phyloP scores from a whole-genome alignment of 2,329 filamentous ascomycete species.

The Fusarium redolens region DNA sequence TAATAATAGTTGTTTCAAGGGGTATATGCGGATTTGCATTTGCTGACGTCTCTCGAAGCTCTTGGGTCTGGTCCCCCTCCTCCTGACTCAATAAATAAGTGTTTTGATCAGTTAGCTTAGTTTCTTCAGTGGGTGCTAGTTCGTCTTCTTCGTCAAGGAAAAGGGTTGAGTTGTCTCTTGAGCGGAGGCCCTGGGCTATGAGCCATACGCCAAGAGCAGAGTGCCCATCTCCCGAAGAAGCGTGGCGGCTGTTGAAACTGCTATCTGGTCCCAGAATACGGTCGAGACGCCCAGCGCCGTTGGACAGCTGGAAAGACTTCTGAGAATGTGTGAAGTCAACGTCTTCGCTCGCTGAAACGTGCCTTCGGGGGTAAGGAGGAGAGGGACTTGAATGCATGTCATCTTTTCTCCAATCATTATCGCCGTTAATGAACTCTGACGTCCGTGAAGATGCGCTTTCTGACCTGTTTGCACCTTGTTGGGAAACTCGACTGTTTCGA shows the following conservation, averaged over 20 bases:
- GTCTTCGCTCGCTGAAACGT: conserved; percentile 8
- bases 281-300: conserved; percentile 29
- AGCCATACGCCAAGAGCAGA: conserved; percentile 53
- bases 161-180: conserved; percentile 42
- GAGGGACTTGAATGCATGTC: neutral
- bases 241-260: conserved; percentile 46
- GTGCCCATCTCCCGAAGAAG: conserved; percentile 49
- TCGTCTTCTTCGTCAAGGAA: conserved; percentile 27
- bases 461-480: neutral
- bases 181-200: conserved; percentile 49
- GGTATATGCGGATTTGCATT: neutral
- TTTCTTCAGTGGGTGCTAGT: neutral
- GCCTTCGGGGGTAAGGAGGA: neutral
- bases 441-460: neutral
- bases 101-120: neutral
- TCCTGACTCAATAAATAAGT: neutral
- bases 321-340: conserved; percentile 17
- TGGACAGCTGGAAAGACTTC: conserved; percentile 35
- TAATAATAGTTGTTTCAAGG: neutral
- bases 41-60: neutral
- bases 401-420: neutral
- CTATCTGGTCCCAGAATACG: conserved; percentile 39
- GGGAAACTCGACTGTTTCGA: neutral
- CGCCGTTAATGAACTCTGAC: neutral
- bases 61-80: neutral